Evolutionary conservation across 2,329 filamentous ascomycete species (phyloP).

Genomic region (Monilinia polystroma): DNA sequence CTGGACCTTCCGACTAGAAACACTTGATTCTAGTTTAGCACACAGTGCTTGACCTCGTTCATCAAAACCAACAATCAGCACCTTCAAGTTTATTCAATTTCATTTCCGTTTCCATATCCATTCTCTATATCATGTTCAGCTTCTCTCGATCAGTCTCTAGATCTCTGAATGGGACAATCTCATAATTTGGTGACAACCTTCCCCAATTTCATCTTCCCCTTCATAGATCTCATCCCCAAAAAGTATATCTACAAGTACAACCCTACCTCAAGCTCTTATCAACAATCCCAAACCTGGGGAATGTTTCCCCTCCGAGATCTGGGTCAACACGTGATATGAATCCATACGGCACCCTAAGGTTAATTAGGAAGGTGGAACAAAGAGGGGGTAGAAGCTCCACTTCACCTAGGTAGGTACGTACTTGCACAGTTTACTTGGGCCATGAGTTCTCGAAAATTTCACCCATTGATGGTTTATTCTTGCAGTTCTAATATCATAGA

Average conservation of each 20-base stretch:
- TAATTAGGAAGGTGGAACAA: slow-evolving; percentile 6
- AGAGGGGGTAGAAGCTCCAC: slow-evolving; percentile 19
- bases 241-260: too few species aligned
- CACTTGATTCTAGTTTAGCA: too few species aligned
- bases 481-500: background rate
- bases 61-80: background rate
- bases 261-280: too few species aligned
- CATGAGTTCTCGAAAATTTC: background rate
- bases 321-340: background rate
- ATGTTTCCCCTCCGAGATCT: background rate
- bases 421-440: background rate
- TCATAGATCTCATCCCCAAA: slow-evolving; percentile 15
- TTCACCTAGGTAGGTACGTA: background rate
- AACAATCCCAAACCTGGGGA: too few species aligned
- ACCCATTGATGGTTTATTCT: background rate
- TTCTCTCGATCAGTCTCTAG: background rate
- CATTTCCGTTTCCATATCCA: too few species aligned
- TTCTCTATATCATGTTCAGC: background rate
- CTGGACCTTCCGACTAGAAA: background rate
- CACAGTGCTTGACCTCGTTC: background rate
- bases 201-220: background rate
- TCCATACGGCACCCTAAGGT: background rate
- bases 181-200: background rate
- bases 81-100: background rate
- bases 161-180: background rate